Conservation (phyloP, 2,329 filamentous ascomycete genomes). For the Aspergillus sp. region DNA sequence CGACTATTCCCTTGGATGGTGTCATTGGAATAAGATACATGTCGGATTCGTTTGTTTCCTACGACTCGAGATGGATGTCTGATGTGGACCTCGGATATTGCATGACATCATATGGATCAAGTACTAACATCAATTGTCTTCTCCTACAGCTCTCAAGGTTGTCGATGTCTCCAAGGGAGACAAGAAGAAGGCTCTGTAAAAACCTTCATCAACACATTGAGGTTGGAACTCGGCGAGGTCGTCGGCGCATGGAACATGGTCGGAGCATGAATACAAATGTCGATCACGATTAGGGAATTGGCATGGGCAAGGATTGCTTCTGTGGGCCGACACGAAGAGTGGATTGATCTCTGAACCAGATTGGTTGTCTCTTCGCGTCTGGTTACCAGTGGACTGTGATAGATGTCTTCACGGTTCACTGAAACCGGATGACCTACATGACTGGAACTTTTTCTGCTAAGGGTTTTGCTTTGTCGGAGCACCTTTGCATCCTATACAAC, state of each 20-base stretch:
- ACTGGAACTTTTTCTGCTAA: slow-evolving; percentile 27
- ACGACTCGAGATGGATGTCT: not conserved
- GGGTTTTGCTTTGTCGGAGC: slow-evolving; percentile 34
- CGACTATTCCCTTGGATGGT: not conserved
- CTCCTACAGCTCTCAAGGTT: slow-evolving; percentile 45
- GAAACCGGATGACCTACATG: slow-evolving; percentile 34
- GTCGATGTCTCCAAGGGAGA: slow-evolving; percentile 48
- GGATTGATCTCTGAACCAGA: slow-evolving; percentile 15
- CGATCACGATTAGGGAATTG: slow-evolving; percentile 23
- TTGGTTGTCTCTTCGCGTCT: slow-evolving; percentile 33
- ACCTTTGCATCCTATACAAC: slow-evolving; percentile 31
- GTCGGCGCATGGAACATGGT: slow-evolving; percentile 17
- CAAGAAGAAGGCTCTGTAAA: slow-evolving; percentile 51
- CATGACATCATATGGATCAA: not conserved
- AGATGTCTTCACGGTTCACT: slow-evolving; percentile 19
- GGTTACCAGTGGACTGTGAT: slow-evolving; percentile 24
- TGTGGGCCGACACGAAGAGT: slow-evolving; percentile 35
- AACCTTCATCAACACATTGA: slow-evolving; percentile 19
- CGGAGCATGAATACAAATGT: slow-evolving; percentile 33
- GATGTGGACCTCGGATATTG: not conserved
- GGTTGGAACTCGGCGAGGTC: too few relatives aligned
- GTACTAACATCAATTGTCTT: slow-evolving; percentile 24
- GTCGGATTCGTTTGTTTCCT: not conserved
- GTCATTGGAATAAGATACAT: not conserved
- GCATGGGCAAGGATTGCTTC: slow-evolving; percentile 29